Conservation (phyloP, 2,329 filamentous ascomycete species). For the Penicillium rolfsii region DNA sequence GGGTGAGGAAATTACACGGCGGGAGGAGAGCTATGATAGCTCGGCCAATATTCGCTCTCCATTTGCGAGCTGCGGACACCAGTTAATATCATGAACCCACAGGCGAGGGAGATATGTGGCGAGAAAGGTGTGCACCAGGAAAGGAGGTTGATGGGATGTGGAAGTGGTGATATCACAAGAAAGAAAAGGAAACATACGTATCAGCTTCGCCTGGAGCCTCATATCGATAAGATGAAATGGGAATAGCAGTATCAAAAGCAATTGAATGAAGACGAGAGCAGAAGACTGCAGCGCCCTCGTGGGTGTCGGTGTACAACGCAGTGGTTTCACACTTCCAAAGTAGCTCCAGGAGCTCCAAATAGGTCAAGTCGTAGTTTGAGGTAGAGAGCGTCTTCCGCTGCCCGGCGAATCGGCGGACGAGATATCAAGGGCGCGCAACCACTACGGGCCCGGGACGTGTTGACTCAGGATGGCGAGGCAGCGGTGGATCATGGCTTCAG, state of each 20-base stretch:
- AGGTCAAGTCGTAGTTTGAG: neutral
- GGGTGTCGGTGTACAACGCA: neutral
- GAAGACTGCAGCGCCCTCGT: neutral
- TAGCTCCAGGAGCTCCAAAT: neutral
- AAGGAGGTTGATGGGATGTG: neutral
- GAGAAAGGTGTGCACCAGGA: neutral
- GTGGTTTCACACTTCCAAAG: neutral
- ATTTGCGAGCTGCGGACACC: slow-evolving; percentile 24
- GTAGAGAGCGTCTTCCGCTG: neutral
- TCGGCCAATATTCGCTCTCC: slow-evolving; percentile 26
- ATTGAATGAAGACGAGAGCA: neutral
- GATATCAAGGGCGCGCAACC: slow-evolving; percentile 3
- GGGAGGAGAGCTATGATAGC: slow-evolving; percentile 35
- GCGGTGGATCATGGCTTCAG: slow-evolving; percentile 4
- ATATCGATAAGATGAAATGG: neutral
- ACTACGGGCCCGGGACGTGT: slow-evolving; percentile 2
- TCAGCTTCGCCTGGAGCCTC: slow-evolving; percentile 10
- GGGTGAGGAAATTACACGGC: slow-evolving; percentile 62
- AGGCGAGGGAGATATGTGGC: neutral
- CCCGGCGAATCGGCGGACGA: slow-evolving; percentile 4
- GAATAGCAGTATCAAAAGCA: neutral
- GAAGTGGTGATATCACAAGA: neutral
- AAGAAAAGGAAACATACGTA: slow-evolving; percentile 12
- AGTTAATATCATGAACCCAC: neutral
- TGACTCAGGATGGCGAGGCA: neutral